These are phyloP conservation scores for Xylaria multiplex DNA, from an alignment of 2,329 filamentous ascomycete genomes.

Conservation along the genomic window DNA sequence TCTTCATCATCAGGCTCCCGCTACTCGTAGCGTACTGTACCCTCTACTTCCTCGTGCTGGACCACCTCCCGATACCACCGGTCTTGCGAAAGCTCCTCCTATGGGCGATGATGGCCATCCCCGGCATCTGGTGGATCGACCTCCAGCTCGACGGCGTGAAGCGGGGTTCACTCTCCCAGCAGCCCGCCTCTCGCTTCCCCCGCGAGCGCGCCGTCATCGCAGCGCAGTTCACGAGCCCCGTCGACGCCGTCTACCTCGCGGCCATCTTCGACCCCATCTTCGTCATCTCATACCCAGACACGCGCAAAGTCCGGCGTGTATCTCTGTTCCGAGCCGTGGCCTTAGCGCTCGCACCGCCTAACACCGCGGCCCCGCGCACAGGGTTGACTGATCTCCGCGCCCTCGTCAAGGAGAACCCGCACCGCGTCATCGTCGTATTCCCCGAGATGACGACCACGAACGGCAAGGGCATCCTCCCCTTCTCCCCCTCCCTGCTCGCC, in stretches of 20 bases:
- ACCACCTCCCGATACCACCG: constrained; percentile 76
- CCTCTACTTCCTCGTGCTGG: constrained; percentile 82
- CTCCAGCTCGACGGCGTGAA: constrained; percentile 97
- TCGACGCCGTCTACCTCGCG: constrained; percentile 93
- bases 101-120: constrained; percentile 87
- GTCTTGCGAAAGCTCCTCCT: constrained; percentile 81
- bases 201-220: constrained; percentile 84
- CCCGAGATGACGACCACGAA: constrained; percentile 96
- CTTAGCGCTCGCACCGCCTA: constrained; percentile 70
- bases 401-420: constrained; percentile 74
- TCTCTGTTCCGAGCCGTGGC: constrained; percentile 79
- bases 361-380: constrained; percentile 56
- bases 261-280: constrained; percentile 97
- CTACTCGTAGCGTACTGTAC: constrained; percentile 74
- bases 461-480: constrained; percentile 85
- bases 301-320: constrained; percentile 77
- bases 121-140: constrained; percentile 98
- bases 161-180: constrained; percentile 83
- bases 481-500: constrained; percentile 79
- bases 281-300: constrained; percentile 82
- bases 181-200: constrained; percentile 78
- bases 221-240: constrained; percentile 88
- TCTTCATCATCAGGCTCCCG: constrained; percentile 85
- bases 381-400: constrained; percentile 68
- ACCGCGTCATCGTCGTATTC: constrained; percentile 84